These are phyloP conservation scores for Acorus gramineus DNA, from an alignment of 106 monocot species.

Conservation along the genomic window DNA sequence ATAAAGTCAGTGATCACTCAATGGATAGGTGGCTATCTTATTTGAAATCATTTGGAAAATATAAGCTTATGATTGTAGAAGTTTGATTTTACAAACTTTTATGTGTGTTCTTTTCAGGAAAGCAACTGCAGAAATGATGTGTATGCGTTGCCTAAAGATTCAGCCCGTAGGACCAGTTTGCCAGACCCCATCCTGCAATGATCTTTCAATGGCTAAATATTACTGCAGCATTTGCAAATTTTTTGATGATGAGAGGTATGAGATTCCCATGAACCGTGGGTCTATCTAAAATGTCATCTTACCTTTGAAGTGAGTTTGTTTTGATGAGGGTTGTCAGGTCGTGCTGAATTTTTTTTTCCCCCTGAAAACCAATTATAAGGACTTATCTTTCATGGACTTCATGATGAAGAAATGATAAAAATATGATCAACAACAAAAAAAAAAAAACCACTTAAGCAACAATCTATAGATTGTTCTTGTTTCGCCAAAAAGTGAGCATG, in stretches of 20 bases:
- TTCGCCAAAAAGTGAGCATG: too few species aligned
- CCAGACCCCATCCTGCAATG: conserved; percentile 68
- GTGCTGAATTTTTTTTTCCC: too few species aligned
- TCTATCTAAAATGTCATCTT: too few species aligned
- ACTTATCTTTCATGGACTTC: too few species aligned
- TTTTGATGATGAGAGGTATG: conserved; percentile 99
- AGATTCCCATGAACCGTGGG: neutral
- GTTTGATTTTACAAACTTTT: neutral
- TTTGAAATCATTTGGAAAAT: neutral
- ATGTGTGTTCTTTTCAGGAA: conserved; percentile 43
- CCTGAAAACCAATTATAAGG: too few species aligned
- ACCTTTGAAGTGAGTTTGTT: too few species aligned
- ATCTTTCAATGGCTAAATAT: conserved; percentile 86
- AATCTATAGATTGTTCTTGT: too few species aligned
- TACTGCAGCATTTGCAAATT: conserved; percentile 98
- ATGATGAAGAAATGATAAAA: too few species aligned
- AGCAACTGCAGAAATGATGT: conserved; percentile 94
- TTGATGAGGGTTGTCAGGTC: too few species aligned
- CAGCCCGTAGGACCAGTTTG: conserved; percentile 75
- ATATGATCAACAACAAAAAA: too few species aligned
- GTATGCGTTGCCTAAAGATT: conserved; percentile 80
- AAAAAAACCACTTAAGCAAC: too few species aligned
- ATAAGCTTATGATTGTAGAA: too few species aligned
- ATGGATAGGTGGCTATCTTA: conserved; percentile 75
- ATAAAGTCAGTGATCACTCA: conserved; percentile 93